phyloP scores from a whole-genome alignment of 163 green algal species.

The Chloromonas sp. region DNA sequence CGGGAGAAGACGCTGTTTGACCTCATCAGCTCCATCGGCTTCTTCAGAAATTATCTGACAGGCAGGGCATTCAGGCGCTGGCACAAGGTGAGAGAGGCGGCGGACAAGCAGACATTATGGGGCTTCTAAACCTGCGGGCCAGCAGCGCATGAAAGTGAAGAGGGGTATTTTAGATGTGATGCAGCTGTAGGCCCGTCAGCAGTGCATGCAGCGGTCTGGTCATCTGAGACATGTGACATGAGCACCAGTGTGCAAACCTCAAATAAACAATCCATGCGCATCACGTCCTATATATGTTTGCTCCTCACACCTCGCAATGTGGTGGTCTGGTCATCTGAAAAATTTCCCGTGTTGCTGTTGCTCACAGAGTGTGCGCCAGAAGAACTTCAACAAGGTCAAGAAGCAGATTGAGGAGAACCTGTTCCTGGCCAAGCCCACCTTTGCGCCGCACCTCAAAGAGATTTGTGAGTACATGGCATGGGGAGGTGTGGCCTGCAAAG shows the following conservation, averaged over 20 bases:
- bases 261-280: too few species aligned
- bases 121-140: neutral
- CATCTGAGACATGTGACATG: too few species aligned
- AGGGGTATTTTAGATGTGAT: too few species aligned
- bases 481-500: too few species aligned
- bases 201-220: too few species aligned
- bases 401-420: slow-evolving; percentile 45
- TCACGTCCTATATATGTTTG: too few species aligned
- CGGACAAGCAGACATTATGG: neutral
- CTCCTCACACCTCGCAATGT: too few species aligned
- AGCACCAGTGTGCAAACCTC: too few species aligned
- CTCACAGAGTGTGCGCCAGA: slow-evolving; percentile 49
- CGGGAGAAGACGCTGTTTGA: slow-evolving; percentile 71
- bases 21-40: slow-evolving; percentile 61
- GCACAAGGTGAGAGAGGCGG: slow-evolving; percentile 43
- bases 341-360: neutral
- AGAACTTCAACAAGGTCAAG: slow-evolving; percentile 54
- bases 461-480: neutral
- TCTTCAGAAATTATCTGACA: slow-evolving; percentile 73
- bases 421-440: slow-evolving; percentile 74
- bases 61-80: slow-evolving; percentile 53
- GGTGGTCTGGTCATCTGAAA: too few species aligned
- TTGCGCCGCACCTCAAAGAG: slow-evolving; percentile 40
- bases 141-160: neutral
- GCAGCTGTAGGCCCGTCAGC: too few species aligned